Evolutionary conservation across 1,284 basidiomycete genomes (phyloP).

Genomic region (Somion occarium): DNA sequence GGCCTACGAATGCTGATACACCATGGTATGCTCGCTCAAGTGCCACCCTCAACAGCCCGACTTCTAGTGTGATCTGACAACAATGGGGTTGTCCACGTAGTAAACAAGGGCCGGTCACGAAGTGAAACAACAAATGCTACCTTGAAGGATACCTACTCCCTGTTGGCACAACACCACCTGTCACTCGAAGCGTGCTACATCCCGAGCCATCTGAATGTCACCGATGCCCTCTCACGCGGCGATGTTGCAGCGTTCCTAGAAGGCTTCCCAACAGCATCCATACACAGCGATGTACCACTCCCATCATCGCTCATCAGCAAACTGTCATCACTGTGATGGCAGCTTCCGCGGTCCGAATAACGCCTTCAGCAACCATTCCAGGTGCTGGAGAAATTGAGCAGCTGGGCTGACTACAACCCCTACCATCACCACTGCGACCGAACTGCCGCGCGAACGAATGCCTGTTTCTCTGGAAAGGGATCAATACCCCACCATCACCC

Average conservation of each 20-base stretch:
- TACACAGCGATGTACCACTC: slow-evolving; percentile 10
- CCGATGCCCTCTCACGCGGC: slow-evolving; percentile 31
- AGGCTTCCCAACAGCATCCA: slow-evolving; percentile 22
- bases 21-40: slow-evolving; percentile 8
- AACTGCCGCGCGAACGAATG: slow-evolving; percentile 21
- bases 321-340: slow-evolving; percentile 17
- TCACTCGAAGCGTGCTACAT: slow-evolving; percentile 18
- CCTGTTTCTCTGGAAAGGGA: slow-evolving; percentile 29
- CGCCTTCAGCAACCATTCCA: background rate
- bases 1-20: slow-evolving; percentile 21
- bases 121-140: slow-evolving; percentile 24
- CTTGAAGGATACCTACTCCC: slow-evolving; percentile 24
- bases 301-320: slow-evolving; percentile 20
- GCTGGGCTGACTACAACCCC: slow-evolving; percentile 9
- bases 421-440: slow-evolving; percentile 22
- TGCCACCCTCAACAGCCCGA: slow-evolving; percentile 1
- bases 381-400: slow-evolving; percentile 5
- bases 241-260: slow-evolving; percentile 25
- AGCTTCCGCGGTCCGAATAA: slow-evolving; percentile 9
- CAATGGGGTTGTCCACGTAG: slow-evolving; percentile 22
- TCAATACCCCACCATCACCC: slow-evolving; percentile 18
- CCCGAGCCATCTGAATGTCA: slow-evolving; percentile 17
- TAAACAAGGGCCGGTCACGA: too few relatives aligned
- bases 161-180: slow-evolving; percentile 18
- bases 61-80: slow-evolving; percentile 26